phyloP scores from a whole-genome alignment of 1,284 basidiomycete species.

The Tetrapyrgos nigripes region DNA sequence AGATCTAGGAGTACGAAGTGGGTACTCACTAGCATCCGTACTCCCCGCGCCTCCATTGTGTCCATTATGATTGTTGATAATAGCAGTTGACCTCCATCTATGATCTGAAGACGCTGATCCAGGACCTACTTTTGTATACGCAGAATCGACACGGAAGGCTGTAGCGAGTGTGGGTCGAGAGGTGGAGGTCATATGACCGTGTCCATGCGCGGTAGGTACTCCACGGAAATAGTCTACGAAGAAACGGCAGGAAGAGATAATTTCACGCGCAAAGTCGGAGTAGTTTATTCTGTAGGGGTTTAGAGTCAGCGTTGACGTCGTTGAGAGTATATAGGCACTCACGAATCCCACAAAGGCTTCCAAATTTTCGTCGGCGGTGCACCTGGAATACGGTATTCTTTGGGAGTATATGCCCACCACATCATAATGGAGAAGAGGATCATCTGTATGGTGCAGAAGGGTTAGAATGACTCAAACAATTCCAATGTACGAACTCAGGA shows the following conservation, averaged over 20 bases:
- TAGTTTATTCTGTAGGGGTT: slow-evolving; percentile 68
- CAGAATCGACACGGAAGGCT: slow-evolving; percentile 55
- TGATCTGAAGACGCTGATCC: neutral
- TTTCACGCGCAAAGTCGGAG: slow-evolving; percentile 70
- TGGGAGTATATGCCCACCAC: slow-evolving; percentile 81
- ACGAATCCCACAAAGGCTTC: slow-evolving; percentile 79
- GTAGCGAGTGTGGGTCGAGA: slow-evolving; percentile 48
- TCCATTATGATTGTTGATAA: too few species aligned
- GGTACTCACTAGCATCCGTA: slow-evolving; percentile 24
- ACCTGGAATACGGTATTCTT: slow-evolving; percentile 61
- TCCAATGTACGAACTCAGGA: neutral
- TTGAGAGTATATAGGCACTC: slow-evolving; percentile 26
- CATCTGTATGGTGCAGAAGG: too few species aligned
- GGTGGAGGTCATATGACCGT: slow-evolving; percentile 27
- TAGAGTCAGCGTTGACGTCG: neutral
- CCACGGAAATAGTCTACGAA: slow-evolving; percentile 57
- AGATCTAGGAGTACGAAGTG: slow-evolving; percentile 16
- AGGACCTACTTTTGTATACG: neutral
- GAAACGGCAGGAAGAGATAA: slow-evolving; percentile 65
- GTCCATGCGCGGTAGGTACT: slow-evolving; percentile 51
- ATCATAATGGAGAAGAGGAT: slow-evolving; percentile 80
- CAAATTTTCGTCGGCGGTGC: slow-evolving; percentile 54
- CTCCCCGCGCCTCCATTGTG: neutral
- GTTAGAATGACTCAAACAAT: slow-evolving; percentile 5
- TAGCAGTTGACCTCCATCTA: too few species aligned